Evolutionary conservation across 208 protist species (phyloP).

Genomic region (Leishmania amazonensis): DNA sequence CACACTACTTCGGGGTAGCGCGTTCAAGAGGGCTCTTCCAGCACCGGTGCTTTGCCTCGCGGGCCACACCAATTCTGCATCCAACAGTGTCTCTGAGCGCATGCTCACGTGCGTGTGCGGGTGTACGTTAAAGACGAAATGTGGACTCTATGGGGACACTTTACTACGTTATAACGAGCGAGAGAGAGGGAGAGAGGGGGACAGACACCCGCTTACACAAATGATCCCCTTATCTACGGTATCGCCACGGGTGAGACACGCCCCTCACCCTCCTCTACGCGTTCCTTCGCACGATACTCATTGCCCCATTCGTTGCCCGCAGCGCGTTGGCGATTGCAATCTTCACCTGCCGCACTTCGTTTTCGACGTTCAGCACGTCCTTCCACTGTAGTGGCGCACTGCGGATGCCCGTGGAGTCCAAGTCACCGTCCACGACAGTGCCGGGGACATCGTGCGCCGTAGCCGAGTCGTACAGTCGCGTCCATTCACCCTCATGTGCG

Average conservation of each 20-base stretch:
- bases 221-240: not conserved
- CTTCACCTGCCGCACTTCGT: conserved; percentile 71
- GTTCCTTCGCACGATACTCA: conserved; percentile 3
- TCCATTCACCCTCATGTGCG: conserved; percentile 5
- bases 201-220: not conserved
- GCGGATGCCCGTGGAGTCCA: conserved; percentile 8
- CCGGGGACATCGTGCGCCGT: conserved; percentile 2
- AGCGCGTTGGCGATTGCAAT: conserved; percentile 81
- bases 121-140: not conserved
- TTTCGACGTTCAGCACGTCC: conserved; percentile 60
- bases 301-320: conserved; percentile 41
- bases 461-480: conserved; percentile 27
- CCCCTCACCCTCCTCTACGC: not conserved
- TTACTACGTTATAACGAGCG: not conserved
- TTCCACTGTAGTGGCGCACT: conserved; percentile 31
- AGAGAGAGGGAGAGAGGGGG: not conserved
- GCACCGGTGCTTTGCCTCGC: not conserved
- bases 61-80: not conserved
- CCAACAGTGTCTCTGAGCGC: not conserved
- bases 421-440: conserved; percentile 7
- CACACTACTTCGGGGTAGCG: not conserved
- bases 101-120: not conserved
- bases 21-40: not conserved
- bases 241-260: not conserved
- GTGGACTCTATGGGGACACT: not conserved